Conservation (phyloP, 108 stramenopile genomes). For the Cyclotella sp. region DNA sequence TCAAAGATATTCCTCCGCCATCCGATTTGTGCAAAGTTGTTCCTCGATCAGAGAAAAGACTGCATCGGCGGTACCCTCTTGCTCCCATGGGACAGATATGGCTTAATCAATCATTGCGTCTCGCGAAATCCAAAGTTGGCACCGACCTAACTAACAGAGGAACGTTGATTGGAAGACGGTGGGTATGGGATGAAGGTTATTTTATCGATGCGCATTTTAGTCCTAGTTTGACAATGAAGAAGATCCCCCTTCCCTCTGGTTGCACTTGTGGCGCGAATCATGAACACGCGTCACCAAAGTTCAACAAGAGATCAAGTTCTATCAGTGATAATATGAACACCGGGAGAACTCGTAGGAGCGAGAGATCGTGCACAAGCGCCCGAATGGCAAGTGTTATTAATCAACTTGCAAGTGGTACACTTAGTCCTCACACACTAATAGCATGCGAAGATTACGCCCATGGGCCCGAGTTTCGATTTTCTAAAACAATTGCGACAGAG, state of each 20-base stretch:
- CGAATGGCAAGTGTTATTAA: constrained; percentile 26
- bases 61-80: constrained; percentile 19
- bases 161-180: constrained; percentile 42
- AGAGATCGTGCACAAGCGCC: constrained; percentile 30
- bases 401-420: constrained; percentile 39
- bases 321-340: constrained; percentile 12
- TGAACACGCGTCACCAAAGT: background rate
- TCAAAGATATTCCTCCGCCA: background rate
- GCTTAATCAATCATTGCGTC: constrained; percentile 27
- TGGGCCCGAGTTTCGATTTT: constrained; percentile 50
- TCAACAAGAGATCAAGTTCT: constrained; percentile 5
- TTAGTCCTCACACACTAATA: constrained; percentile 54
- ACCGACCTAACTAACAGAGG: constrained; percentile 24
- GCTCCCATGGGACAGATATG: constrained; percentile 47
- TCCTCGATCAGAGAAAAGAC: background rate
- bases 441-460: constrained; percentile 42
- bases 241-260: constrained; percentile 13
- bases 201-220: constrained; percentile 38
- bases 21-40: constrained; percentile 7
- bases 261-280: constrained; percentile 41
- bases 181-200: constrained; percentile 52
- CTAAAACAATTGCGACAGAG: constrained; percentile 21
- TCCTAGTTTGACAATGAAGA: background rate
- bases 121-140: constrained; percentile 3
- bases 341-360: constrained; percentile 29